Evolutionary conservation across 1,284 basidiomycete genomes (phyloP), one percentile per base, ranked within the genome.

Genomic region (Cutaneotrichosporon curvatum): DNA sequence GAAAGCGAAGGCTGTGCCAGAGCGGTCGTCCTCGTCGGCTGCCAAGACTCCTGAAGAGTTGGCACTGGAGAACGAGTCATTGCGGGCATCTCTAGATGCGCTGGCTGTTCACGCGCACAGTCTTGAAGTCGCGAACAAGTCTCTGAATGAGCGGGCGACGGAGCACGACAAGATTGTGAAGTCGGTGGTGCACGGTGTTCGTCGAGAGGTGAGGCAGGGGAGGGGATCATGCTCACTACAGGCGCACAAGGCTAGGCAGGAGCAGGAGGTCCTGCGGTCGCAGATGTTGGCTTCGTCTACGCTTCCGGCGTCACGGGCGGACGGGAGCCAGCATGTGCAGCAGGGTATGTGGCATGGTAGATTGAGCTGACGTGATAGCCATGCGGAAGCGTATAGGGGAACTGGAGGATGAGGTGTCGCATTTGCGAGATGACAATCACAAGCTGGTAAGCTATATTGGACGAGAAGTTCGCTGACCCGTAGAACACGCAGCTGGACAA

Each of bases 401-500:
- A 58, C 75, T 90, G 3, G 88, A 92, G 62, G 84, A 86, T 32
- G 86, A 91, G 57, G 68, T 85, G 22, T 46, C 40, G 22, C 12
- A 18, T 3, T 33, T 61, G 9, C 62, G 48, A 31, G 42, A 30
- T 19, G 65, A 68, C 14, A 65, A 65, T 39, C 60, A 56, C 45
- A 65, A 60, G 31, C 52, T 65, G 34, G 60, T 61, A 31, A 42
- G 54, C 49, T 38, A 37, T 34, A 9, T 34, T 30, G 28, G 14
- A 8, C 28, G 15, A 34, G 8, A 5, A 28, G 8, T 28, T 28
- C 25, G 15, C 32, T 34, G 32, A 34, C 8, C 12, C 8, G n/a
- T 70, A 90, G 86, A 83, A 83, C 79, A 76, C 78, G 14, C 84
- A 87, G 77, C 83, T 89, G 54, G 76, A 78, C 15, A 85, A 85